Evolutionary conservation across 2,329 filamentous ascomycete genomes (phyloP).

Genomic region (Hymenoscyphus salicellus): DNA sequence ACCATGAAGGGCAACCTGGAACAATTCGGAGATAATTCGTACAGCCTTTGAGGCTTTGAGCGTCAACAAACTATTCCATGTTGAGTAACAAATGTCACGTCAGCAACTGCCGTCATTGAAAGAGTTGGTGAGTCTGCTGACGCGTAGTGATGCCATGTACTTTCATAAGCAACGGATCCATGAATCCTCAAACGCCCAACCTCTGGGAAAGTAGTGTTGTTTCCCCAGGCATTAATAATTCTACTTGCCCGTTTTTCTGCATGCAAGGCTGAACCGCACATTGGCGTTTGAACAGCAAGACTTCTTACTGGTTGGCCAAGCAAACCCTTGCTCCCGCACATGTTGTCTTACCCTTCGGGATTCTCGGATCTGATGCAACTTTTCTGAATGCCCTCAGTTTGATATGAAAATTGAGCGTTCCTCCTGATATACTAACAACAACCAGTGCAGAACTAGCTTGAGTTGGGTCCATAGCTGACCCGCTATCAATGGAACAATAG

Average conservation of each 20-base stretch:
- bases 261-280: not conserved
- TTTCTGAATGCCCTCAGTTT: not conserved
- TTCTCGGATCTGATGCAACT: not conserved
- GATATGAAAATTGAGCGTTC: not conserved
- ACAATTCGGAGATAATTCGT: not conserved
- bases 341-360: not conserved
- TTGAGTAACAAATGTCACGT: slow-evolving; percentile 1
- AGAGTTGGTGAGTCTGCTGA: not conserved
- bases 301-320: not conserved
- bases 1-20: not conserved
- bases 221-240: not conserved
- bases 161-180: slow-evolving; percentile 2
- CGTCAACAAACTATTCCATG: slow-evolving; percentile 1
- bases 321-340: no score
- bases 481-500: not conserved
- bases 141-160: not conserved
- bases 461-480: not conserved
- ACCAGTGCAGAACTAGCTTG: not conserved
- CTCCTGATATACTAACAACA: not conserved
- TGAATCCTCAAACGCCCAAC: not conserved
- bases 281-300: not conserved
- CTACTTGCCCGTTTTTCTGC: not conserved
- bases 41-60: not conserved
- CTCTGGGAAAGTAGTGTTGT: not conserved
- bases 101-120: not conserved